These are phyloP conservation scores for Cyberlindnera mrakii DNA, from an alignment of 805 yeast species.

Conservation along the genomic window DNA sequence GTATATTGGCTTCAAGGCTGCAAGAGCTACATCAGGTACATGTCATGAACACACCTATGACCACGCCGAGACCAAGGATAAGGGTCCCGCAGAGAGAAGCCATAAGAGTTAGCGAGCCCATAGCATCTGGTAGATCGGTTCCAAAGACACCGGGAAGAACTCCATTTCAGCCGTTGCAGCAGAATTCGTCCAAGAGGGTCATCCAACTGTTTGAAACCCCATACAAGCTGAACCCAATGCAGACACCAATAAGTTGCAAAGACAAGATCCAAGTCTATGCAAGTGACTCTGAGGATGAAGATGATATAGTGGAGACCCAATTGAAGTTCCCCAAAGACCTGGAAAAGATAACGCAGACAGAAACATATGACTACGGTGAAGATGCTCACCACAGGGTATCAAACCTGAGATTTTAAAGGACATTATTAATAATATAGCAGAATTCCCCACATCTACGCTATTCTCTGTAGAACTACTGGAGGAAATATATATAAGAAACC, in stretches of 20 bases:
- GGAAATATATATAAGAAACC: too few relatives aligned
- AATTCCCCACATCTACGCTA: too few relatives aligned
- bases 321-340: not conserved
- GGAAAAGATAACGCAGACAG: slow-evolving; percentile 11
- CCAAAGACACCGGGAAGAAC: not conserved
- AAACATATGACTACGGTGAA: slow-evolving; percentile 16
- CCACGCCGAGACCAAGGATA: not conserved
- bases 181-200: not conserved
- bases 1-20: not conserved
- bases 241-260: slow-evolving; percentile 4
- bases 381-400: slow-evolving; percentile 5
- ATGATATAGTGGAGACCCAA: slow-evolving; percentile 4
- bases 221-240: not conserved
- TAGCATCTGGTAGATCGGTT: not conserved
- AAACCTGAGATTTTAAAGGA: slow-evolving; percentile 1
- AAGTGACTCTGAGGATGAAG: slow-evolving; percentile 9
- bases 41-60: not conserved
- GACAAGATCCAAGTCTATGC: slow-evolving; percentile 5
- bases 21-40: not conserved
- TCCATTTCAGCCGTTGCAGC: not conserved
- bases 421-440: not conserved
- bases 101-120: not conserved
- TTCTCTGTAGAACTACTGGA: too few relatives aligned
- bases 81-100: not conserved
- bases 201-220: not conserved